phyloP scores from a whole-genome alignment of 306 rosid species.

The Cucurbita pepo region DNA sequence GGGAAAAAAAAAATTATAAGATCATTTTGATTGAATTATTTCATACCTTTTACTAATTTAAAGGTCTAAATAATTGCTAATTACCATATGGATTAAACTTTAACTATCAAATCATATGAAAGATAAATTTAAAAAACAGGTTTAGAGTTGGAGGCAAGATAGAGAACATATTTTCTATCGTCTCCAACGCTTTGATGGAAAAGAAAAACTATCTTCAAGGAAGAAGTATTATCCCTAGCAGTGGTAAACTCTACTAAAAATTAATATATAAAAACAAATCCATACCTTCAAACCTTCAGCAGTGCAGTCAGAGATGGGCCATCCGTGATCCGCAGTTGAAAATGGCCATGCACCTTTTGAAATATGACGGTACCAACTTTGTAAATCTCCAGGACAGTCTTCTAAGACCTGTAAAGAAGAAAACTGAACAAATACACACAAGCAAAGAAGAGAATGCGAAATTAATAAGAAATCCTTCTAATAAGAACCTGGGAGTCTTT shows the following conservation, averaged over 20 bases:
- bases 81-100: neutral
- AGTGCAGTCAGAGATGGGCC: slow-evolving; percentile 97
- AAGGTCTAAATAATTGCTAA: neutral
- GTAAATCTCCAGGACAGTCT: slow-evolving; percentile 58
- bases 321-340: slow-evolving; percentile 78
- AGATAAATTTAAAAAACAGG: neutral
- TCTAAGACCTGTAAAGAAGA: slow-evolving; percentile 32
- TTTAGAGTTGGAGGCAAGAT: neutral
- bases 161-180: neutral
- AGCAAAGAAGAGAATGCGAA: neutral
- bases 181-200: neutral
- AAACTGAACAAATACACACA: slow-evolving; percentile 4
- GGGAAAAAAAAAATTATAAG: neutral
- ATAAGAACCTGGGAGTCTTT: slow-evolving; percentile 62
- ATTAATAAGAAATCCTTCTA: neutral
- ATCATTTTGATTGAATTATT: neutral
- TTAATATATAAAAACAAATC: neutral
- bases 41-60: neutral
- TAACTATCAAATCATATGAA: neutral
- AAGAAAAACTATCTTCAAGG: neutral
- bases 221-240: neutral
- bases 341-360: slow-evolving; percentile 93
- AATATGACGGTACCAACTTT: slow-evolving; percentile 63
- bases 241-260: neutral
- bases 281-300: slow-evolving; percentile 82